Evolutionary conservation across 139 green algal genomes (phyloP).

Genomic region (Chlorella sp.): DNA sequence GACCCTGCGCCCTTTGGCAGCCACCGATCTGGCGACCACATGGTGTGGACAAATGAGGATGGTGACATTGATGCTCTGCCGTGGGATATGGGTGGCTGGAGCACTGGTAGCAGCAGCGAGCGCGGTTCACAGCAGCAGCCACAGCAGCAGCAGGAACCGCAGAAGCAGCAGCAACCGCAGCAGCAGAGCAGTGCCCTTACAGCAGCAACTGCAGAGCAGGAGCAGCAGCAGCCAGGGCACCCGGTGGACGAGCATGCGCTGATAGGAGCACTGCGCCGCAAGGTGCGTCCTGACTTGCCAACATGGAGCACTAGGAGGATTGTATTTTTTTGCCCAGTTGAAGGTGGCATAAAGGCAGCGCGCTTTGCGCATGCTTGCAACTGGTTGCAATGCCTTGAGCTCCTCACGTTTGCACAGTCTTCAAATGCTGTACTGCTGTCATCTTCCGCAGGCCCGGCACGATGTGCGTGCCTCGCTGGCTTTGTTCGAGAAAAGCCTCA

Average conservation of each 20-base stretch:
- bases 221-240: background rate
- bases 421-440: too few relatives aligned
- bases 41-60: constrained; percentile 50
- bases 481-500: constrained; percentile 40
- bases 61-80: constrained; percentile 43
- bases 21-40: constrained; percentile 23
- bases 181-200: background rate
- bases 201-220: background rate
- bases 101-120: constrained; percentile 19
- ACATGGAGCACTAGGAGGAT: too few relatives aligned
- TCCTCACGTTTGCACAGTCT: too few relatives aligned
- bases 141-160: background rate
- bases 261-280: constrained; percentile 11
- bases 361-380: too few relatives aligned
- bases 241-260: constrained; percentile 23
- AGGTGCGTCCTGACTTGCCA: background rate
- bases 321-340: too few relatives aligned
- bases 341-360: too few relatives aligned
- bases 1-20: background rate
- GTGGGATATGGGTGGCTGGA: constrained; percentile 45
- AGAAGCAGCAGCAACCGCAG: too few relatives aligned
- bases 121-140: background rate
- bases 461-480: constrained; percentile 37
- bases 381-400: too few relatives aligned
- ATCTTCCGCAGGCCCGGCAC: constrained; percentile 25